These are phyloP conservation scores for Pyrrhoderma noxium DNA, from an alignment of 1,284 basidiomycete species.

Conservation along the genomic window DNA sequence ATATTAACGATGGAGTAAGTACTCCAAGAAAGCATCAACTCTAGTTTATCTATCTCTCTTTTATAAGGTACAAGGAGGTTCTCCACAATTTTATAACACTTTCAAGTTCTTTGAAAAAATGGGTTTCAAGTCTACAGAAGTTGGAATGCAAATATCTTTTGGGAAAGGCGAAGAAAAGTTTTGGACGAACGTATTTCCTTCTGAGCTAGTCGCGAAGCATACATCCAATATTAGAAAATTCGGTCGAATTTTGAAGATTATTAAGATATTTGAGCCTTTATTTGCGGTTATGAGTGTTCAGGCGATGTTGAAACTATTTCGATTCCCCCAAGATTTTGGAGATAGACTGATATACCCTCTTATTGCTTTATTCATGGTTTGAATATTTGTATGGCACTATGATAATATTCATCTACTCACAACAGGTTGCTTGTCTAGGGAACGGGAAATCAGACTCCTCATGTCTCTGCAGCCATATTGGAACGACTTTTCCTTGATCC, in stretches of 20 bases:
- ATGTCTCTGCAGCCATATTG: slow-evolving; percentile 49
- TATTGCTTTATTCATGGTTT: slow-evolving; percentile 45
- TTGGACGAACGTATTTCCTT: slow-evolving; percentile 63
- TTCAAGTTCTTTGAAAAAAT: slow-evolving; percentile 49
- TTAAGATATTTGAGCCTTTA: slow-evolving; percentile 44
- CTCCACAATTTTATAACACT: slow-evolving; percentile 53
- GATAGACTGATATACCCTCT: slow-evolving; percentile 52
- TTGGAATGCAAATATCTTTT: slow-evolving; percentile 59
- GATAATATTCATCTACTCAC: background rate
- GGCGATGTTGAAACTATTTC: slow-evolving; percentile 48
- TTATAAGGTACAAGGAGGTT: slow-evolving; percentile 37
- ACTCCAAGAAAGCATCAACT: too few relatives aligned
- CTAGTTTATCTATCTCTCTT: background rate
- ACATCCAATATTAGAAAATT: slow-evolving; percentile 52
- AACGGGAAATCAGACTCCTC: slow-evolving; percentile 56
- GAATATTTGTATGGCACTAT: too few relatives aligned
- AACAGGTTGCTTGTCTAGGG: too few relatives aligned
- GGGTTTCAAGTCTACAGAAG: slow-evolving; percentile 44
- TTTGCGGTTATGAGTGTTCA: slow-evolving; percentile 56
- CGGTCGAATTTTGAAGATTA: slow-evolving; percentile 45
- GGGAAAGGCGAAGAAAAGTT: slow-evolving; percentile 51
- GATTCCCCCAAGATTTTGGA: slow-evolving; percentile 51
- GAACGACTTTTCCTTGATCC: slow-evolving; percentile 53
- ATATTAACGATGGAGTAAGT: slow-evolving; percentile 51
- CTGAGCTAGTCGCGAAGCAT: slow-evolving; percentile 41